phyloP scores from a whole-genome alignment of 2,329 filamentous ascomycete species.

The Plectosphaerella cucumerina region DNA sequence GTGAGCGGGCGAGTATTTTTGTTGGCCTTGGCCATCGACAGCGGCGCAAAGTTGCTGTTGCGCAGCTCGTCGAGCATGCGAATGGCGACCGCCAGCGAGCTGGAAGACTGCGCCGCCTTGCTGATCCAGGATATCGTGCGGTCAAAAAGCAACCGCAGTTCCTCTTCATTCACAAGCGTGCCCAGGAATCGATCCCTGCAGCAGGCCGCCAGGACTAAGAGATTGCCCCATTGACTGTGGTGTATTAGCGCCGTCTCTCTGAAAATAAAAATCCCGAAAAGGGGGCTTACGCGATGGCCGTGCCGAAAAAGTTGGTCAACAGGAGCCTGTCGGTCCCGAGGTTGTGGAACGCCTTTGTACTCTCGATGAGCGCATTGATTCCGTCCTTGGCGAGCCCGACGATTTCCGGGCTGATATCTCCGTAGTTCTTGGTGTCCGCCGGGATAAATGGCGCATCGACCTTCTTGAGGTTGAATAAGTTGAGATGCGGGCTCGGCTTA shows the following conservation, averaged over 20 bases:
- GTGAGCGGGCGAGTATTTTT: too few species aligned
- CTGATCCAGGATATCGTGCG: conserved; percentile 75
- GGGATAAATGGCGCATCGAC: conserved; percentile 31
- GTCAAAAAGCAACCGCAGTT: conserved; percentile 57
- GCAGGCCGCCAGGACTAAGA: conserved; percentile 82
- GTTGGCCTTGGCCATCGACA: conserved; percentile 14
- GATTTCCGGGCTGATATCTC: conserved; percentile 40
- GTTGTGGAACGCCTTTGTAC: conserved; percentile 75
- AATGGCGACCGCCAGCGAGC: conserved; percentile 69
- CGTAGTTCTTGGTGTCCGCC: conserved; percentile 23
- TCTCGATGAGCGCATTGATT: conserved; percentile 73
- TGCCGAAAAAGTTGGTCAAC: conserved; percentile 95
- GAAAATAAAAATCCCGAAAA: not conserved
- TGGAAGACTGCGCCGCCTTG: conserved; percentile 66
- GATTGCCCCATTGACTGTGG: conserved; percentile 88
- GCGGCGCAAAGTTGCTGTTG: conserved; percentile 34
- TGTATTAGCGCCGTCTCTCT: not conserved
- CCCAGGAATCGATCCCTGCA: conserved; percentile 63
- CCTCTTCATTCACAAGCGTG: conserved; percentile 49
- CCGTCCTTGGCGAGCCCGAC: conserved; percentile 56
- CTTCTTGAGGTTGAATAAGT: conserved; percentile 26
- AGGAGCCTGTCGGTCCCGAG: conserved; percentile 65
- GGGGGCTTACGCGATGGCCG: conserved; percentile 84
- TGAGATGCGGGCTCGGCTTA: conserved; percentile 12
- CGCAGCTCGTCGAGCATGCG: conserved; percentile 62